Conservation (phyloP, 176 grass and related monocot genomes). For the Saccharum officinarum region DNA sequence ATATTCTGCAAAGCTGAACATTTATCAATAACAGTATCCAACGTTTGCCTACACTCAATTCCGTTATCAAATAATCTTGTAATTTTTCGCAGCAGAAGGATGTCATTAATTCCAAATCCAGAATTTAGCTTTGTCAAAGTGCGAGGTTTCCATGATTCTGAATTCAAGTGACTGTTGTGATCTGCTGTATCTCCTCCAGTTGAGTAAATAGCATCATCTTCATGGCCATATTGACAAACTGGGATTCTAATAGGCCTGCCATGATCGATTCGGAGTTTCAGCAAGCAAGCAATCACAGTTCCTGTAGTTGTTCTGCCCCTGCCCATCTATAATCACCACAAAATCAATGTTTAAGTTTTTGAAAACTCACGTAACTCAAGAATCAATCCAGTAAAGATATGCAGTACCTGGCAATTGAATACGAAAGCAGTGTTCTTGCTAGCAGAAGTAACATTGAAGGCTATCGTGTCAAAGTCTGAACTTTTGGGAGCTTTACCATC, state of each 20-base stretch:
- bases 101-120: slow-evolving; percentile 87
- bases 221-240: slow-evolving; percentile 40
- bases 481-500: slow-evolving; percentile 99
- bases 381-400: slow-evolving; percentile 23
- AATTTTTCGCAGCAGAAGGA: slow-evolving; percentile 89
- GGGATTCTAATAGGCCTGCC: slow-evolving; percentile 80
- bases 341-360: slow-evolving; percentile 28
- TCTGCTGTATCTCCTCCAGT: slow-evolving; percentile 69
- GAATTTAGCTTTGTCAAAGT: slow-evolving; percentile 43
- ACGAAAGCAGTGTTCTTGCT: slow-evolving; percentile 76
- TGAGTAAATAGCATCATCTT: slow-evolving; percentile 59
- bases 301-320: slow-evolving; percentile 96
- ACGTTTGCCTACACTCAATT: slow-evolving; percentile 73
- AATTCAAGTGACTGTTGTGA: slow-evolving; percentile 53
- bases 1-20: slow-evolving; percentile 98
- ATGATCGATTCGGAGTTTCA: slow-evolving; percentile 81
- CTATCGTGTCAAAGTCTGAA: slow-evolving; percentile 94
- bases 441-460: slow-evolving; percentile 71
- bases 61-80: slow-evolving; percentile 95
- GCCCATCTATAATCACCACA: slow-evolving; percentile 76
- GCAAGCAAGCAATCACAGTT: slow-evolving; percentile 91
- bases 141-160: slow-evolving; percentile 50
- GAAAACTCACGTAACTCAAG: slow-evolving; percentile 18
- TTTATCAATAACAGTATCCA: slow-evolving; percentile 91
- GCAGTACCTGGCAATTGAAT: slow-evolving; percentile 93